Percentiles rank a stretch among this genome's conserved stretches.
These are phyloP conservation scores for Cyathus striatus DNA, from an alignment of 768 basidiomycete genomes.

Conservation along the genomic window DNA sequence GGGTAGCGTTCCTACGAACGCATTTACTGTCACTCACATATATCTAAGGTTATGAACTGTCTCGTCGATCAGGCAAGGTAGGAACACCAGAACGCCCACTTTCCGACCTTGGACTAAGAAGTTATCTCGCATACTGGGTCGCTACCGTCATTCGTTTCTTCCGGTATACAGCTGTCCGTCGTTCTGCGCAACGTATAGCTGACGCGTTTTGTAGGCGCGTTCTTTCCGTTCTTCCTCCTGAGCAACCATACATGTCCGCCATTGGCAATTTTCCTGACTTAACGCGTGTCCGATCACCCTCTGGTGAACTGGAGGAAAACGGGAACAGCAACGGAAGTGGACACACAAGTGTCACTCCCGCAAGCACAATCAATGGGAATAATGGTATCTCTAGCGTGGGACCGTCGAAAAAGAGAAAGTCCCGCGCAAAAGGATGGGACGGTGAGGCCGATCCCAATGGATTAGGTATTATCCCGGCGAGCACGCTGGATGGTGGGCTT, in stretches of 20 bases:
- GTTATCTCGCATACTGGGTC: constrained; percentile 89
- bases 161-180: constrained; percentile 37
- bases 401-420: constrained; percentile 31
- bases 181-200: too few species aligned
- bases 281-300: constrained; percentile 23
- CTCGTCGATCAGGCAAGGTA: constrained; percentile 68
- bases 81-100: constrained; percentile 95
- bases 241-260: constrained; percentile 38
- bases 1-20: constrained; percentile 20
- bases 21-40: neutral
- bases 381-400: constrained; percentile 15
- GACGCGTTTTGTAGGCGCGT: constrained; percentile 50
- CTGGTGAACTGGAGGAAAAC: constrained; percentile 11
- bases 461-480: constrained; percentile 25
- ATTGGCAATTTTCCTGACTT: constrained; percentile 39
- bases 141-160: constrained; percentile 82
- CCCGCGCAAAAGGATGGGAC: constrained; percentile 65
- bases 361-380: constrained; percentile 6
- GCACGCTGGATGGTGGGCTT: constrained; percentile 35
- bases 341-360: neutral
- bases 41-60: constrained; percentile 83
- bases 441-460: constrained; percentile 50
- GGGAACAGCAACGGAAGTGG: neutral
- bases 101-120: constrained; percentile 86
- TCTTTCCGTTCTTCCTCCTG: constrained; percentile 56